A percentile compares a stretch with the other conserved stretches of the same genome.
These are phyloP conservation scores for Lactarius deliciosus DNA, from an alignment of 768 basidiomycete genomes.

Conservation along the genomic window DNA sequence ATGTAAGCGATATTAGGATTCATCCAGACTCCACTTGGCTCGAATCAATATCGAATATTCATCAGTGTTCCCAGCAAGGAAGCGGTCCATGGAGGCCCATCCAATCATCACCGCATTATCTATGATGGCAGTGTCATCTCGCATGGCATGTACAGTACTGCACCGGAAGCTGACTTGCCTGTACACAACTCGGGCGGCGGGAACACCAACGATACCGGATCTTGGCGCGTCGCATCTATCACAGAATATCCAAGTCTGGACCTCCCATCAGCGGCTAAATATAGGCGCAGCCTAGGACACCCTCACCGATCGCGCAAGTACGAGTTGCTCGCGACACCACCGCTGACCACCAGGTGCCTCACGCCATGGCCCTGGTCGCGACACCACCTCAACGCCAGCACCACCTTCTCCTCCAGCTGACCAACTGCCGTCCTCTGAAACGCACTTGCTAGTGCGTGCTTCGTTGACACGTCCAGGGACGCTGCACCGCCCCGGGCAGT, in stretches of 20 bases:
- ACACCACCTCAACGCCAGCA: constrained; percentile 51
- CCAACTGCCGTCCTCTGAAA: constrained; percentile 72
- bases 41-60: constrained; percentile 58
- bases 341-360: constrained; percentile 74
- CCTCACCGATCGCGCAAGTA: constrained; percentile 64
- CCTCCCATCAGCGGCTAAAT: neutral
- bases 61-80: constrained; percentile 60
- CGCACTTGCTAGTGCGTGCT: constrained; percentile 55
- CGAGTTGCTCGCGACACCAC: constrained; percentile 89
- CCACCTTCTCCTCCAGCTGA: constrained; percentile 76
- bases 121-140: constrained; percentile 34
- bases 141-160: neutral
- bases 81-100: constrained; percentile 85
- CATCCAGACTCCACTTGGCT: constrained; percentile 70
- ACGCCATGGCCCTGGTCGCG: constrained; percentile 44
- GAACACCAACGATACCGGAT: constrained; percentile 53
- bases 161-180: constrained; percentile 46
- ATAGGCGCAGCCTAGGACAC: constrained; percentile 13
- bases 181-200: constrained; percentile 84
- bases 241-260: constrained; percentile 39
- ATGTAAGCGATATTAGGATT: constrained; percentile 13
- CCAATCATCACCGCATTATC: constrained; percentile 98
- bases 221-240: constrained; percentile 32
- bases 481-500: constrained; percentile 41
- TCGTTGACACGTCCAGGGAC: constrained; percentile 41